Conservation (phyloP, 2,329 filamentous ascomycete species). For the Sarocladium strictum region DNA sequence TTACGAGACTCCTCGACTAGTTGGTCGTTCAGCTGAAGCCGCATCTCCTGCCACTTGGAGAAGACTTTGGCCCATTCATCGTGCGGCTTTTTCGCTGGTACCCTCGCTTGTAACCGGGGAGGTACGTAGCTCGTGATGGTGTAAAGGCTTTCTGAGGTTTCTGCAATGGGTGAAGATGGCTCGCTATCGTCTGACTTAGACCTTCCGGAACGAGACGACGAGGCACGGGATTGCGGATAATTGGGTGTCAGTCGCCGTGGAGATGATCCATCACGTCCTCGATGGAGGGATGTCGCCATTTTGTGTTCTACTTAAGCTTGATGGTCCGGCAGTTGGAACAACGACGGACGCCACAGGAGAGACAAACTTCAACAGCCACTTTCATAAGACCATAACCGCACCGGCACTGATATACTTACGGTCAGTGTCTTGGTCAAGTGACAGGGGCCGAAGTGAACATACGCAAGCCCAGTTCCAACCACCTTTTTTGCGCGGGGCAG, state of each 20-base stretch:
- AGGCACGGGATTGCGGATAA: neutral
- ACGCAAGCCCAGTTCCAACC: conserved; percentile 6
- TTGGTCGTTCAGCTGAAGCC: neutral
- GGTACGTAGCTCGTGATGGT: neutral
- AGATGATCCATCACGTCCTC: neutral
- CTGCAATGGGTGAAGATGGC: neutral
- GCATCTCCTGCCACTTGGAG: neutral
- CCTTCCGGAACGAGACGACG: neutral
- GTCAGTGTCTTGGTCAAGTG: neutral
- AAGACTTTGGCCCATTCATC: conserved; percentile 5
- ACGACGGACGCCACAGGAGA: neutral
- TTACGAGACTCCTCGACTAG: neutral
- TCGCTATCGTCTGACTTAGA: conserved; percentile 1
- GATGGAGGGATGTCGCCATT: neutral
- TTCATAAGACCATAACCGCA: conserved; percentile 6
- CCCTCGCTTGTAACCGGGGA: neutral
- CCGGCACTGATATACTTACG: no score
- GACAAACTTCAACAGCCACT: neutral
- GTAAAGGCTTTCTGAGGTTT: neutral
- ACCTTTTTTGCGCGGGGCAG: neutral
- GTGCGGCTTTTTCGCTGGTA: neutral
- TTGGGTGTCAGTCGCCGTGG: neutral
- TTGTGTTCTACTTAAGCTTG: neutral
- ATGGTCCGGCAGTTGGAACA: conserved; percentile 3
- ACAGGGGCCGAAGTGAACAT: no score